Base-by-base conservation (phyloP, 495 filamentous ascomycete genomes). In the Neurospora intermedia region DNA sequence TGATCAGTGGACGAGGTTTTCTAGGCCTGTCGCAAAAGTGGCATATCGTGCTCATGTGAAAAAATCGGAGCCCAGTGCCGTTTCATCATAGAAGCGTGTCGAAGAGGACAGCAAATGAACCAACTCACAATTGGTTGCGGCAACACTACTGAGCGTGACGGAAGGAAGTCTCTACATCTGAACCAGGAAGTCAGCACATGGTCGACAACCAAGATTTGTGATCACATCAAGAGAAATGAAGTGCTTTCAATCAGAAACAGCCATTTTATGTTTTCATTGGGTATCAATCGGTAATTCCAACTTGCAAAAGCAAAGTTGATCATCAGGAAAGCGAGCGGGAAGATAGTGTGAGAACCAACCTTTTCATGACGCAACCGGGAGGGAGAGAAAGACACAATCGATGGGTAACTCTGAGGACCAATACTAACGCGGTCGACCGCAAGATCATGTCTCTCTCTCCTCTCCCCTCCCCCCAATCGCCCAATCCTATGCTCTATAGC, bases 241-340 rank as follows among this genome's bases (percentile, higher is more conserved):
- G 54, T 66, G 54, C 54, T 66, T 66, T 66, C 54, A 84, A 88
- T 97, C 94, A 97, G 94, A 90, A 85, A 90, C 87, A 97, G 93
- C 93, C 93, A 91, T 89, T 91, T 88, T 80, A 83, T 96, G 84
- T 94, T 93, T 87, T 91, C 94, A 92, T 87, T 78, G 86, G 88
- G 85, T 88, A 89, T 98, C 93, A 89, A 95, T 91, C 95, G 95
- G 95, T 98, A 98, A 98, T 97, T 98, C 97, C 94, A 94, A 97
- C 93, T 96, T 94, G 93, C 89, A 87, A 80, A 86, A 85, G 88
- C 85, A 89, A 90, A 86, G 85, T 86, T 85, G 88, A 87, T 93
- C 93, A 96, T 98, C 94, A 94, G 89, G 72, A 71, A 76, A 69
- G 72, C 46, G 62, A 42, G 72, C 42, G 66, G 16, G 31, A n/a